phyloP scores from a whole-genome alignment of 306 rosid species.

The Corylus americana region DNA sequence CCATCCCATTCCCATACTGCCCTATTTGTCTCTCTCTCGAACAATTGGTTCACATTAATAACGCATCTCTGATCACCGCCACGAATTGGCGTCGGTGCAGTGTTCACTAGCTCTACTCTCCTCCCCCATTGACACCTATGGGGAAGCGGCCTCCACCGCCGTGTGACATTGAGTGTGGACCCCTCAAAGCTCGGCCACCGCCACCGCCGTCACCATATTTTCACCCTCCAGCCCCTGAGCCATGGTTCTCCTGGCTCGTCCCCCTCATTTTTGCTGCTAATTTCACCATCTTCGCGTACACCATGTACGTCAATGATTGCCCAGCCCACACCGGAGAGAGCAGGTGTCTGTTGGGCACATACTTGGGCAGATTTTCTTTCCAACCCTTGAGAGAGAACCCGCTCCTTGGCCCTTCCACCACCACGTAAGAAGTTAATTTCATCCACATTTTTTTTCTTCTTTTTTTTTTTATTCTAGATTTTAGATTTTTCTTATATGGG shows the following conservation, averaged over 20 bases:
- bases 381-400: constrained; percentile 69
- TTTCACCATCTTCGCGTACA: constrained; percentile 47
- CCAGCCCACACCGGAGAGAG: constrained; percentile 30
- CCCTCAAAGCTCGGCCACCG: constrained; percentile 4
- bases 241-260: constrained; percentile 70
- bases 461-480: neutral
- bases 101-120: neutral
- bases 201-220: constrained; percentile 42
- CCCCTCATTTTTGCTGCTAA: constrained; percentile 58
- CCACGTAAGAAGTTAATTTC: constrained; percentile 40
- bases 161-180: constrained; percentile 59
- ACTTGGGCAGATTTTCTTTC: constrained; percentile 66
- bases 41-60: constrained; percentile 7
- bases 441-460: neutral
- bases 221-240: constrained; percentile 40
- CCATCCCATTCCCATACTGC: constrained; percentile 18
- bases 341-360: constrained; percentile 38
- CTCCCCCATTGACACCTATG: constrained; percentile 25
- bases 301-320: constrained; percentile 71
- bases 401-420: constrained; percentile 72
- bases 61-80: constrained; percentile 14
- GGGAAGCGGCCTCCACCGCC: constrained; percentile 52
- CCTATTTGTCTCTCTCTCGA: constrained; percentile 22
- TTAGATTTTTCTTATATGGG: neutral
- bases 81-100: neutral